phyloP scores from a whole-genome alignment of 768 basidiomycete genomes.

The Suillus paluster region DNA sequence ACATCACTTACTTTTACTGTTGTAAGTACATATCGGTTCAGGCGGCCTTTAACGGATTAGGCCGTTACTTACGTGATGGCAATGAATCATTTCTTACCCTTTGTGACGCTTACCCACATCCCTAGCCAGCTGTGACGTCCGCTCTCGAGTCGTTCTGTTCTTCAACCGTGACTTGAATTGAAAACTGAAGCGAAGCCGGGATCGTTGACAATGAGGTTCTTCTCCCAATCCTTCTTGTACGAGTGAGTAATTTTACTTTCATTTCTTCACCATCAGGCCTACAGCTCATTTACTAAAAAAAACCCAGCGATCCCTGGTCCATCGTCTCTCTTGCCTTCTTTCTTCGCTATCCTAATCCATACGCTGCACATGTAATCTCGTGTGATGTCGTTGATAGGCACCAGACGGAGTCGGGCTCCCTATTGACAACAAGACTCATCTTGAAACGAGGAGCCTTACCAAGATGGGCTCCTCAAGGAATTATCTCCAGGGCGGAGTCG shows the following conservation, averaged over 20 bases:
- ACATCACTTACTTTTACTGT: too few relatives aligned
- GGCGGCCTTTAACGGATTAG: conserved; percentile 2
- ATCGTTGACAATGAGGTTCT: conserved; percentile 57
- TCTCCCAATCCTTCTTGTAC: conserved; percentile 59
- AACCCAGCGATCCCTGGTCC: conserved; percentile 84
- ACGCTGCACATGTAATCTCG: conserved; percentile 90
- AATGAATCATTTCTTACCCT: background rate
- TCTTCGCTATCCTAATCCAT: conserved; percentile 94
- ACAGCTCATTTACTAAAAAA: conserved; percentile 18
- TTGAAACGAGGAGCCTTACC: conserved; percentile 92
- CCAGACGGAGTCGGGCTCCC: conserved; percentile 71
- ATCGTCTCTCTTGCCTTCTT: conserved; percentile 94
- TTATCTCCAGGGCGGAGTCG: conserved; percentile 83
- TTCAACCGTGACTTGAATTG: background rate
- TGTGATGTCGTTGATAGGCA: conserved; percentile 93
- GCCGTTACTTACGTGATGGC: conserved; percentile 12
- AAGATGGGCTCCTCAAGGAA: conserved; percentile 86
- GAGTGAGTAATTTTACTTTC: conserved; percentile 47
- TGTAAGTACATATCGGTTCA: too few relatives aligned
- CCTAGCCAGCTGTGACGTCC: background rate
- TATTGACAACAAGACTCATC: conserved; percentile 88
- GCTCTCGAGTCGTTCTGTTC: background rate
- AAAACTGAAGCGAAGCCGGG: conserved; percentile 27
- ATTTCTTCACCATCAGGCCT: background rate
- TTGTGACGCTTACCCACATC: background rate